Conservation (phyloP, 2,329 filamentous ascomycete genomes). For the Sclerotiophoma versabilis region DNA sequence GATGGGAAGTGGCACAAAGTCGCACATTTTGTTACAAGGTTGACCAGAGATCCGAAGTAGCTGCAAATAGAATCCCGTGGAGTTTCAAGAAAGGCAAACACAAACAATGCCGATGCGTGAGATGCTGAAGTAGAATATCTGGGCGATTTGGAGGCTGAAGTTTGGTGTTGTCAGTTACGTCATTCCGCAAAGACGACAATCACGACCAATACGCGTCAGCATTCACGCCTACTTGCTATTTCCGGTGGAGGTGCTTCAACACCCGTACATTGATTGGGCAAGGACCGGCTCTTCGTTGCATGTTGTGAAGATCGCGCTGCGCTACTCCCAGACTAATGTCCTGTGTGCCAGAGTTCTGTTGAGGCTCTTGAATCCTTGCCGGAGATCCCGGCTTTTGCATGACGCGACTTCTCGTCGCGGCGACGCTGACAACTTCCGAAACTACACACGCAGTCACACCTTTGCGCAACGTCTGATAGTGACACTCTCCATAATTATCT, state of each 20-base stretch:
- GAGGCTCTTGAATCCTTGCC: background rate
- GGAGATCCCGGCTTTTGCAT: background rate
- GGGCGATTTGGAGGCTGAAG: constrained; percentile 12
- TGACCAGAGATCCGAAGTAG: background rate
- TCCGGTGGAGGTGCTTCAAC: background rate
- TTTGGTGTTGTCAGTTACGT: constrained; percentile 6
- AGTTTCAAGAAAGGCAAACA: background rate
- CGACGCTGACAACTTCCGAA: background rate
- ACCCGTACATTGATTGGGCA: background rate
- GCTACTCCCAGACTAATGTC: background rate
- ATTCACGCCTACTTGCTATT: constrained; percentile 1
- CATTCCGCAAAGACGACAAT: background rate
- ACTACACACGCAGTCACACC: background rate
- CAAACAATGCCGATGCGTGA: background rate
- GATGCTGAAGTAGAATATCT: background rate
- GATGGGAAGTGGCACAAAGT: constrained; percentile 57
- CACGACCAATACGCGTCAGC: constrained; percentile 9
- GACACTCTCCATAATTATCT: no score
- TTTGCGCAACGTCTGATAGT: background rate
- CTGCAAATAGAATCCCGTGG: background rate
- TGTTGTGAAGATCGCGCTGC: background rate
- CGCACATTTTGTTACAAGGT: constrained; percentile 22
- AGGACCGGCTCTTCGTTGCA: background rate
- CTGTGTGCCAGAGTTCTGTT: background rate
- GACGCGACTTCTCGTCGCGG: constrained; percentile 1